Conservation (phyloP, 1,139 yeast genomes). For the Trichomonascaceae sp. region DNA sequence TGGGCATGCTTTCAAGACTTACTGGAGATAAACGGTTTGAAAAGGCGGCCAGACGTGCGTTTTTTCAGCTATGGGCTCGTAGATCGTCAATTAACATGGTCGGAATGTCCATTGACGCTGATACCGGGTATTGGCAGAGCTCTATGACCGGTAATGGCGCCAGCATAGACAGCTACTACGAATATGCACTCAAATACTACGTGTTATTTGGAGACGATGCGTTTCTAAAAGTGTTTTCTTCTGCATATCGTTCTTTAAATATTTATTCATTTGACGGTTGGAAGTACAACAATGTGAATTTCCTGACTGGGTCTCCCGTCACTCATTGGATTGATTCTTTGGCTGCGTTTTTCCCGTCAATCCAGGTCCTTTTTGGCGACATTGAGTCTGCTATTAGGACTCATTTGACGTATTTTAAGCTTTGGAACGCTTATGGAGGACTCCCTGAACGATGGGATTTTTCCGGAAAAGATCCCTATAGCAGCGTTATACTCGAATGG, state of each 20-base stretch:
- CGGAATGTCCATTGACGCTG: constrained; percentile 73
- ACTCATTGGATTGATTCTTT: constrained; percentile 79
- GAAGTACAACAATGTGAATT: constrained; percentile 58
- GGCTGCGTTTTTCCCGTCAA: constrained; percentile 84
- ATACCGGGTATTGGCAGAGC: constrained; percentile 51
- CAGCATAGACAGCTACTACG: constrained; percentile 88
- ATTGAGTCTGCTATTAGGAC: constrained; percentile 55
- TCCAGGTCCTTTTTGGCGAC: constrained; percentile 75
- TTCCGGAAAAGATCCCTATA: constrained; percentile 28
- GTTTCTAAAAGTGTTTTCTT: constrained; percentile 55
- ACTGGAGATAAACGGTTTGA: constrained; percentile 74
- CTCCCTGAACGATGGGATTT: constrained; percentile 83
- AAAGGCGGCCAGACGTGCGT: constrained; percentile 53
- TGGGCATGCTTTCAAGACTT: constrained; percentile 62
- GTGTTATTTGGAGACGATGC: constrained; percentile 64
- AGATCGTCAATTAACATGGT: constrained; percentile 57
- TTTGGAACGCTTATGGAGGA: constrained; percentile 76
- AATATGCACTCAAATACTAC: constrained; percentile 74
- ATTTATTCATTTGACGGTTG: constrained; percentile 46
- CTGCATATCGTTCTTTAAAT: constrained; percentile 51
- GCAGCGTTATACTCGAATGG: constrained; percentile 58
- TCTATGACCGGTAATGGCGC: constrained; percentile 80
- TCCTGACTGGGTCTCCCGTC: constrained; percentile 44
- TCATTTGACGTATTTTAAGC: constrained; percentile 62
- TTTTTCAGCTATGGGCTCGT: constrained; percentile 64